These are phyloP conservation scores for Asterionellopsis glacialis DNA, from an alignment of 108 stramenopile genomes.

Conservation along the genomic window DNA sequence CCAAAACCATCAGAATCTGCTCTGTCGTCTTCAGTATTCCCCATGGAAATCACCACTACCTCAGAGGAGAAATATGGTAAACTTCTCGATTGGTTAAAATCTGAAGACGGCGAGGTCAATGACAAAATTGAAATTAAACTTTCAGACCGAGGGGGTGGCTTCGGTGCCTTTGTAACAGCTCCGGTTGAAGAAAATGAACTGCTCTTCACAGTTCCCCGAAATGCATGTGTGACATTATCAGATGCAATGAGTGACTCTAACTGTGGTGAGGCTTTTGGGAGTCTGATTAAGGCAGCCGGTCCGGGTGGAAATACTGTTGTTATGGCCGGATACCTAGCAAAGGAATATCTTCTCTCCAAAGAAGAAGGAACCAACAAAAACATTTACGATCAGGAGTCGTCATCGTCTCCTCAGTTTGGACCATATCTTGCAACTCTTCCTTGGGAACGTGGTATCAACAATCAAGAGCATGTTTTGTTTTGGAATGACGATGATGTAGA, in stretches of 20 bases:
- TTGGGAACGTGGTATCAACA: slow-evolving; percentile 60
- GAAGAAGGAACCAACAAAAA: slow-evolving; percentile 28
- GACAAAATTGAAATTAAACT: slow-evolving; percentile 16
- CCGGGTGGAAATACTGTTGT: slow-evolving; percentile 51
- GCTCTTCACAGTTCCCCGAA: slow-evolving; percentile 54
- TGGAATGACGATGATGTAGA: slow-evolving; percentile 63
- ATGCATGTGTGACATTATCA: slow-evolving; percentile 49
- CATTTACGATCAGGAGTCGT: neutral
- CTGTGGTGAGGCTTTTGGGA: slow-evolving; percentile 47
- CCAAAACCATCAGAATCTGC: too few relatives aligned
- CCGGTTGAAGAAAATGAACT: slow-evolving; percentile 39
- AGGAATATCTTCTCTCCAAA: slow-evolving; percentile 40
- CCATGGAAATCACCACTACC: neutral
- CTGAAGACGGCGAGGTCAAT: slow-evolving; percentile 12
- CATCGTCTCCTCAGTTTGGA: slow-evolving; percentile 24
- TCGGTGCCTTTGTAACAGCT: slow-evolving; percentile 48
- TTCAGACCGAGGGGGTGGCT: slow-evolving; percentile 46
- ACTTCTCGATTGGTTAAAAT: slow-evolving; percentile 19
- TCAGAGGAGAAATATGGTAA: neutral
- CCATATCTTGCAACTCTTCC: slow-evolving; percentile 65
- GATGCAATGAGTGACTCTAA: slow-evolving; percentile 33
- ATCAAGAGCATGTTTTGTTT: slow-evolving; percentile 74
- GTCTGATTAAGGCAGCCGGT: slow-evolving; percentile 41
- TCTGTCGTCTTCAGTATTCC: too few relatives aligned
- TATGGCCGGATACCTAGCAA: slow-evolving; percentile 68